Conservation (phyloP, 1,139 yeast genomes). For the Saccharomyces pastorianus region DNA sequence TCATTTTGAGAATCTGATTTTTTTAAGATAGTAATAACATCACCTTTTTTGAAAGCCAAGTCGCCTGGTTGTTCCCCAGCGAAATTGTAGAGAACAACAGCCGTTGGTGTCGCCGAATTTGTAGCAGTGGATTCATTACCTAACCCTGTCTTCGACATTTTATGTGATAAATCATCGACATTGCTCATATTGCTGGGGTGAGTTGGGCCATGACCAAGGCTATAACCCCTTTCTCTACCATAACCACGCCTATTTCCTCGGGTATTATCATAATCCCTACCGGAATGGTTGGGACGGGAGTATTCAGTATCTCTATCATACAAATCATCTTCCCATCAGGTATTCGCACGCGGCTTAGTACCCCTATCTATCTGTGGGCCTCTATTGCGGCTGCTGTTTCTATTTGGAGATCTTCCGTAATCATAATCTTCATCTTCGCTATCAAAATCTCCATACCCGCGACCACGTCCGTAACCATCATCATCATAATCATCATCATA, state of each 20-base stretch:
- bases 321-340: conserved; percentile 77
- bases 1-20: conserved; percentile 84
- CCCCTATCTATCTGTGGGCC: conserved; percentile 1
- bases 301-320: conserved; percentile 39
- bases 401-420: conserved; percentile 4
- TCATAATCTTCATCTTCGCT: conserved; percentile 6
- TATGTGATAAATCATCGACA: neutral
- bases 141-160: neutral
- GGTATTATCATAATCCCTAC: neutral
- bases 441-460: conserved; percentile 8
- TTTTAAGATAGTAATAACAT: conserved; percentile 79
- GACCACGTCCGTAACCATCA: conserved; percentile 2
- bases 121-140: conserved; percentile 6
- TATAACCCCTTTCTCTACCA: conserved; percentile 6
- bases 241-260: conserved; percentile 3
- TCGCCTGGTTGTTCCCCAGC: conserved; percentile 77
- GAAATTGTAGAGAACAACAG: conserved; percentile 79
- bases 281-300: neutral
- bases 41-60: conserved; percentile 87
- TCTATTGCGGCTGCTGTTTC: conserved; percentile 2
- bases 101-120: conserved; percentile 44
- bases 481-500: conserved; percentile 32
- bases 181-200: conserved; percentile 6
- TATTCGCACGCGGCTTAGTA: conserved; percentile 19
- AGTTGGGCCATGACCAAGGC: neutral